A percentile compares a stretch with the other conserved stretches of the same genome.
phyloP scores from a whole-genome alignment of 768 basidiomycete genomes.

The Chlorophyllum brunneum region DNA sequence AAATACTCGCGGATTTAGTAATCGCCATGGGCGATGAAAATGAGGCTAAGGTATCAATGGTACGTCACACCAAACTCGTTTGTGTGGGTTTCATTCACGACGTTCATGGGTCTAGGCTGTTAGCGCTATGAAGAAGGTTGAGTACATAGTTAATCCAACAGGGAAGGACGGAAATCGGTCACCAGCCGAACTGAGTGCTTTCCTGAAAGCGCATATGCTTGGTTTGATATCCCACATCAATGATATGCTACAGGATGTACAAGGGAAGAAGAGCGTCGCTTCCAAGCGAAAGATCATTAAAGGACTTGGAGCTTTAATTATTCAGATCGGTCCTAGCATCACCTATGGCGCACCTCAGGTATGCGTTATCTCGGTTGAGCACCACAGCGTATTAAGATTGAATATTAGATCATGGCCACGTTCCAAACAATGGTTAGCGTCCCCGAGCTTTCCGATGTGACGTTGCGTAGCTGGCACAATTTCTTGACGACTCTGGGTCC shows the following conservation, averaged over 20 bases:
- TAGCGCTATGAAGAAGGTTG: slow-evolving; percentile 33
- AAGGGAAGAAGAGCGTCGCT: slow-evolving; percentile 65
- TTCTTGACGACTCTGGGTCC: slow-evolving; percentile 70
- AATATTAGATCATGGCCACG: slow-evolving; percentile 84
- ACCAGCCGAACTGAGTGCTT: slow-evolving; percentile 42
- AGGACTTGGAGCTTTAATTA: slow-evolving; percentile 71
- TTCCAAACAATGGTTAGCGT: slow-evolving; percentile 85
- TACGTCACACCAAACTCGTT: slow-evolving; percentile 25
- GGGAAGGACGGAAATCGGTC: slow-evolving; percentile 24
- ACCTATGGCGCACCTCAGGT: slow-evolving; percentile 86
- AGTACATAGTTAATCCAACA: slow-evolving; percentile 39
- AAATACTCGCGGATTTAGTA: slow-evolving; percentile 72
- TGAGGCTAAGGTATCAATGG: slow-evolving; percentile 36
- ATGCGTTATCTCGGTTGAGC: slow-evolving; percentile 16
- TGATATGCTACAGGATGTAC: slow-evolving; percentile 80
- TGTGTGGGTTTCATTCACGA: background rate
- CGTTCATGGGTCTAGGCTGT: slow-evolving; percentile 24
- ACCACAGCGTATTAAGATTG: background rate
- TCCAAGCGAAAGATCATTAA: slow-evolving; percentile 77
- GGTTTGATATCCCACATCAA: slow-evolving; percentile 84
- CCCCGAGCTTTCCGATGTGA: slow-evolving; percentile 71
- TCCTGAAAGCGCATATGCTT: slow-evolving; percentile 75
- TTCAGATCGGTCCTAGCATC: slow-evolving; percentile 66
- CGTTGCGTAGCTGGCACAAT: slow-evolving; percentile 73
- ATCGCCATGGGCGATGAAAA: slow-evolving; percentile 75